These are phyloP conservation scores for Phylloporus scabripes DNA, from an alignment of 768 basidiomycete genomes.

Conservation along the genomic window DNA sequence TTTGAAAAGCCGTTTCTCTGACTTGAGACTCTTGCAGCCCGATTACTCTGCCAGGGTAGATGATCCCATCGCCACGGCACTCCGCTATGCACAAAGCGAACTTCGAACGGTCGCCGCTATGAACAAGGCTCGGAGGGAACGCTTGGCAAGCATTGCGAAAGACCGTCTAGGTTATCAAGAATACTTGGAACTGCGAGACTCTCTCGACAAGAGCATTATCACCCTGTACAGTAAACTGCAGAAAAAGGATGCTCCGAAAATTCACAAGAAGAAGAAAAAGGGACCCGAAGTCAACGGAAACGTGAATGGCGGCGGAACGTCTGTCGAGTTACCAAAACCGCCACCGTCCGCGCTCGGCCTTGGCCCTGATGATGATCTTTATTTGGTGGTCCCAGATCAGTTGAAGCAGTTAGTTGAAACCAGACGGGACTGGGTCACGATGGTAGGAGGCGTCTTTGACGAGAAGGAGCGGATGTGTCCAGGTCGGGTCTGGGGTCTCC, in stretches of 20 bases:
- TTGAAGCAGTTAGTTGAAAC: conserved; percentile 69
- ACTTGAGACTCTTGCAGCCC: conserved; percentile 40
- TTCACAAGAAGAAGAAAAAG: conserved; percentile 72
- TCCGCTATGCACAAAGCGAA: conserved; percentile 83
- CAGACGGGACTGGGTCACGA: conserved; percentile 72
- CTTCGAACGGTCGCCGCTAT: conserved; percentile 69
- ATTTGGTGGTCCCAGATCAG: conserved; percentile 59
- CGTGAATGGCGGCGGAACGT: conserved; percentile 28
- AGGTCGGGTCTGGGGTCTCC: conserved; percentile 76
- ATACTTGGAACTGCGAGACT: conserved; percentile 78
- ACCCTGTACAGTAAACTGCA: conserved; percentile 72
- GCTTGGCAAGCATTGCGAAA: conserved; percentile 69
- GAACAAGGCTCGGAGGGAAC: conserved; percentile 79
- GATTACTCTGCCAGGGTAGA: conserved; percentile 78
- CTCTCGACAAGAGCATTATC: conserved; percentile 81
- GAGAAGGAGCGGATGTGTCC: conserved; percentile 60
- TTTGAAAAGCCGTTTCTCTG: conserved; percentile 15
- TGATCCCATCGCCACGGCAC: conserved; percentile 87
- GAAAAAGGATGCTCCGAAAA: conserved; percentile 73
- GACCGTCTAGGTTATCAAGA: conserved; percentile 90
- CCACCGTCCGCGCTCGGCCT: conserved; percentile 71
- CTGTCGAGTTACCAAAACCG: conserved; percentile 43
- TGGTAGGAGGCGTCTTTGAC: conserved; percentile 70
- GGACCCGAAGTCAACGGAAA: conserved; percentile 30
- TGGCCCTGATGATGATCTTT: conserved; percentile 60